Conservation (phyloP, 768 basidiomycete species). For the Cyclocybe cylindracea region DNA sequence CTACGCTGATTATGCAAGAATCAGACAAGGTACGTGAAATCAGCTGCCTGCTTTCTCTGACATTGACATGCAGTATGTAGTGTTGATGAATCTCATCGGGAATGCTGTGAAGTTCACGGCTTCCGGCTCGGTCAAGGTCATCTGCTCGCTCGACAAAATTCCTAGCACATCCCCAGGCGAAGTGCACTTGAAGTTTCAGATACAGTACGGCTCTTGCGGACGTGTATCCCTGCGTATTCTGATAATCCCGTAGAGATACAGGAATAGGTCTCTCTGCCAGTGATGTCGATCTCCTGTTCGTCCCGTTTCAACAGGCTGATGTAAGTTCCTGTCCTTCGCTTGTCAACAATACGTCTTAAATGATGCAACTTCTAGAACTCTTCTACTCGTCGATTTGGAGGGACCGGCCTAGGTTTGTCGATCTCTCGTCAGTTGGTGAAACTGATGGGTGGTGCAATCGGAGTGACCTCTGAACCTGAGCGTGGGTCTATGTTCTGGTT, state of each 20-base stretch:
- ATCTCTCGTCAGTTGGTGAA: slow-evolving; percentile 76
- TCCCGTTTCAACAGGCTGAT: slow-evolving; percentile 79
- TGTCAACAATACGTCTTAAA: not conserved
- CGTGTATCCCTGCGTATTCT: not conserved
- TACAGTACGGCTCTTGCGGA: slow-evolving; percentile 44
- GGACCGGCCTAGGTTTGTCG: slow-evolving; percentile 75
- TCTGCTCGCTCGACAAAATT: slow-evolving; percentile 52
- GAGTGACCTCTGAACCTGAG: slow-evolving; percentile 64
- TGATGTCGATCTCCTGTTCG: slow-evolving; percentile 68
- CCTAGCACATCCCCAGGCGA: slow-evolving; percentile 37
- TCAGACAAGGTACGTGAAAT: slow-evolving; percentile 58
- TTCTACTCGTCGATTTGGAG: slow-evolving; percentile 74
- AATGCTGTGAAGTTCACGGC: slow-evolving; percentile 79
- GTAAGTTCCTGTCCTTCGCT: slow-evolving; percentile 22
- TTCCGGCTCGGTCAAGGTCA: slow-evolving; percentile 61
- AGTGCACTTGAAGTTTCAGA: slow-evolving; percentile 62
- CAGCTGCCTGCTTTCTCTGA: not conserved
- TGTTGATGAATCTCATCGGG: slow-evolving; percentile 76
- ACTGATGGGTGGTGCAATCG: slow-evolving; percentile 75
- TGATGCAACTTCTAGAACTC: slow-evolving; percentile 45
- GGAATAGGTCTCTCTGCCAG: slow-evolving; percentile 70
- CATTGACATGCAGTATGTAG: slow-evolving; percentile 29
- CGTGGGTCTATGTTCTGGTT: slow-evolving; percentile 76
- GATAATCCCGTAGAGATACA: slow-evolving; percentile 50
- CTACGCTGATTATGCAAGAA: slow-evolving; percentile 71